Evolutionary conservation across 2,329 filamentous ascomycete genomes (phyloP).

Genomic region (Aspergillus alliaceus): DNA sequence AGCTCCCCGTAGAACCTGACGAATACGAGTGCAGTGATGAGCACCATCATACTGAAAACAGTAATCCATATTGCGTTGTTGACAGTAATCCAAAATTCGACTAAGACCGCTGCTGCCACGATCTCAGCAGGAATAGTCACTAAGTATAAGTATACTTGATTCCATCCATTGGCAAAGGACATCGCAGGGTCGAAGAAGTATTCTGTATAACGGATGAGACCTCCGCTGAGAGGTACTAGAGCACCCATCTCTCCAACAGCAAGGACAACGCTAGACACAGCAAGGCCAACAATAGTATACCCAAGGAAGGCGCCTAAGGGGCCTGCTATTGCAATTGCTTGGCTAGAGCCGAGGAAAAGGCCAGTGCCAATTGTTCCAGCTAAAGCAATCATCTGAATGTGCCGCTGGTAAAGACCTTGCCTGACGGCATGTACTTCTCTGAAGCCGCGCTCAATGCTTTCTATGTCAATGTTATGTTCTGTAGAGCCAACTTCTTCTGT

Average conservation of each 20-base stretch:
- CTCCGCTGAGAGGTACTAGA: constrained; percentile 39
- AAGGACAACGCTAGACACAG: constrained; percentile 34
- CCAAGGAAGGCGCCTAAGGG: constrained; percentile 36
- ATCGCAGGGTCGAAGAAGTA: constrained; percentile 41
- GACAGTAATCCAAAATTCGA: constrained; percentile 24
- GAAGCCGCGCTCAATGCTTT: constrained; percentile 20
- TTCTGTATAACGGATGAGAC: constrained; percentile 37
- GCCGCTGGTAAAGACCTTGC: constrained; percentile 32
- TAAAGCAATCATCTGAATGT: constrained; percentile 41
- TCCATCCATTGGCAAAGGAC: constrained; percentile 39
- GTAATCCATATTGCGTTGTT: constrained; percentile 41
- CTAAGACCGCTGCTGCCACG: constrained; percentile 30
- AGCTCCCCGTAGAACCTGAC: constrained; percentile 51
- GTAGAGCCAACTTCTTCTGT: no score
- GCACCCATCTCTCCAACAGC: constrained; percentile 40
- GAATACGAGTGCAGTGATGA: constrained; percentile 36
- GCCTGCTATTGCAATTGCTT: constrained; percentile 32
- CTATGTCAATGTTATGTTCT: no score
- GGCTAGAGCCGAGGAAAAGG: constrained; percentile 38
- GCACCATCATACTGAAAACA: constrained; percentile 42
- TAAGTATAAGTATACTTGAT: constrained; percentile 34
- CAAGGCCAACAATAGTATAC: constrained; percentile 39
- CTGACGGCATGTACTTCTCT: constrained; percentile 20
- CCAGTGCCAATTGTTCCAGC: constrained; percentile 40
- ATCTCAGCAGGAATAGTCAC: constrained; percentile 35